A percentile compares a stretch with the other conserved stretches of the same genome.
These are phyloP conservation scores for Anisogramma anomala DNA, from an alignment of 2,329 filamentous ascomycete genomes.

Conservation along the genomic window DNA sequence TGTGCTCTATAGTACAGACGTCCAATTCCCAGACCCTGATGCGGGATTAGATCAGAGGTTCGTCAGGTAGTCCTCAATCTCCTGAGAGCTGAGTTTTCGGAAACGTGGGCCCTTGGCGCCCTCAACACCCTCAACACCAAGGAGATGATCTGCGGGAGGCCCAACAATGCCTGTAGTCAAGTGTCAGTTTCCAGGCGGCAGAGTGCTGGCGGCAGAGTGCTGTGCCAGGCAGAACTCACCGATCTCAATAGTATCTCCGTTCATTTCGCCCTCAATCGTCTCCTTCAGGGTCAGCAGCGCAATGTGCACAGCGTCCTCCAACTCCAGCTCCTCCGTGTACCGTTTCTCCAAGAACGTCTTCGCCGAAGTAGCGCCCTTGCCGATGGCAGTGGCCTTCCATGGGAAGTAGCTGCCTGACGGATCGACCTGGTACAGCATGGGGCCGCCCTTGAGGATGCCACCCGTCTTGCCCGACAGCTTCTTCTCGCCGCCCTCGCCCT, in stretches of 20 bases:
- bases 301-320: constrained; percentile 98
- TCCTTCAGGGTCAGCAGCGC: constrained; percentile 95
- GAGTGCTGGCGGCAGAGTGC: no score
- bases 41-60: constrained; percentile 59
- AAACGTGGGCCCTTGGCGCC: constrained; percentile 77
- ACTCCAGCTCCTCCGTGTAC: constrained; percentile 91
- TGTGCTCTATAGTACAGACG: constrained; percentile 29
- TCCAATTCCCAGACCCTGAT: constrained; percentile 17
- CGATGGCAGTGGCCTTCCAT: constrained; percentile 98
- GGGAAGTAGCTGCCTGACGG: constrained; percentile 98
- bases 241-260: constrained; percentile 95
- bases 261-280: constrained; percentile 99
- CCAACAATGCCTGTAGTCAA: constrained; percentile 69
- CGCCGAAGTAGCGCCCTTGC: constrained; percentile 94
- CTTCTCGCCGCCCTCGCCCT: constrained; percentile 54
- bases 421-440: constrained; percentile 97
- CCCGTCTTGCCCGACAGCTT: constrained; percentile 78
- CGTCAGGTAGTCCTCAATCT: constrained; percentile 98
- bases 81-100: constrained; percentile 89
- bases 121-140: constrained; percentile 83
- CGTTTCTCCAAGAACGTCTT: constrained; percentile 99
- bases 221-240: constrained; percentile 46
- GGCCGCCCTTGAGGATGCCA: constrained; percentile 87
- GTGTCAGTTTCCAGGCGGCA: no score
- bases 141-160: constrained; percentile 80